Base-by-base conservation (phyloP, 2,329 filamentous ascomycete species). In the Leptographium lundbergii region DNA sequence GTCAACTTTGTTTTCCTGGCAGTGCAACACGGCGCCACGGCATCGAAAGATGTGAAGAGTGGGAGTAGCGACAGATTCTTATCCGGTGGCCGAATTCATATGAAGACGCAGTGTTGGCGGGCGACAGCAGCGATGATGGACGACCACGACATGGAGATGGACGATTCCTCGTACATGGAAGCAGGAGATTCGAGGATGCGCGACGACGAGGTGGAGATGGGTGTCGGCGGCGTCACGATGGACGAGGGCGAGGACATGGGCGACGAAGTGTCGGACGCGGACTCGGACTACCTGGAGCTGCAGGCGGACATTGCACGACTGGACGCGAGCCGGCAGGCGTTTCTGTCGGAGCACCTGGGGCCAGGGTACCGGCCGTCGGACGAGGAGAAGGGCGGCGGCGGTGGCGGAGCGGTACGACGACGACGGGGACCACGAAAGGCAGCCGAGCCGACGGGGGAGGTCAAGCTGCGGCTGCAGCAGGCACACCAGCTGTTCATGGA, bases 401-500 rank as follows among this genome's bases (percentile, higher is more conserved):
- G 56, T 9, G 36, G 42, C 51, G 61, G 22, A 25, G 57, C n/a
- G 64, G 61, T 22, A 13, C 63, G 65, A 10, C 65, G 61, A 17
- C 72, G 67, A 60, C 67, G 72, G 6, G 79, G 79, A 7, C 79
- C 79, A 29, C 74, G 80, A 22, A 82, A 84, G 67, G 79, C 82
- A 27, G 84, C 81, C 10, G 86, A 88, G 67, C 86, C 85, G 19
- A 81, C 85, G 52, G 82, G 79, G 48, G 85, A 90, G 64, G 88
- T 91, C 69, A 89, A 86, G 66, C 75, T 81, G 48, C 76, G 85
- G 50, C 77, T 91, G 55, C 78, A 80, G 54, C 76, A 81, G 66
- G 88, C 88, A 3, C 88, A 84, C 60, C 77, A 85, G 61, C 81
- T 84, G 5, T 91, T 85, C 66, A 76, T 89, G 60, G 75, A 79